Conservation (phyloP, 805 yeast species). For the Jamesozyma piceae region DNA sequence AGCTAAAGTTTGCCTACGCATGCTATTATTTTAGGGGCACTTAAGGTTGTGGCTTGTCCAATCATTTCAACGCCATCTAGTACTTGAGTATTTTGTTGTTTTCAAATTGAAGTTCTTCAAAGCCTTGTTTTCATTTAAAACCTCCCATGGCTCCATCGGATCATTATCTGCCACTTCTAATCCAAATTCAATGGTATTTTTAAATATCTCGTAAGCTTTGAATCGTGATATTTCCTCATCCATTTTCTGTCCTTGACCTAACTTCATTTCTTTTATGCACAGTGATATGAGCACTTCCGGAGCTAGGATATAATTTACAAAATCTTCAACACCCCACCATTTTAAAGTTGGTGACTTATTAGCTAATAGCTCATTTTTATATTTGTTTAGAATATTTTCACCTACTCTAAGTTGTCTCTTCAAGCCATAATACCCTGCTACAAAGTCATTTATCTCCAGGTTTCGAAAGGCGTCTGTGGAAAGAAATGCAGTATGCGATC, state of each 20-base stretch:
- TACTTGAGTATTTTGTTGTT: not conserved
- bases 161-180: slow-evolving; percentile 22
- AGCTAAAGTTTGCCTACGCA: no score
- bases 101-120: not conserved
- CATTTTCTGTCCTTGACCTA: slow-evolving; percentile 7
- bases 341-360: slow-evolving; percentile 37
- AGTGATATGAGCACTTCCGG: slow-evolving; percentile 50
- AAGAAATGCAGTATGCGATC: slow-evolving; percentile 37
- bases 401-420: slow-evolving; percentile 47
- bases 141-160: slow-evolving; percentile 26
- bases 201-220: slow-evolving; percentile 40
- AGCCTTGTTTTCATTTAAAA: not conserved
- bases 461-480: slow-evolving; percentile 40
- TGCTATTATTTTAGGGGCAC: no score
- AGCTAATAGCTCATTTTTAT: slow-evolving; percentile 25
- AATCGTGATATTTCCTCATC: slow-evolving; percentile 17
- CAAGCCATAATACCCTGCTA: slow-evolving; percentile 55
- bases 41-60: no score
- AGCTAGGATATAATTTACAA: slow-evolving; percentile 49
- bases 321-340: slow-evolving; percentile 55
- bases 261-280: slow-evolving; percentile 38
- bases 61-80: no score
- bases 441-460: slow-evolving; percentile 37
- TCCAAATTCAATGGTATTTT: slow-evolving; percentile 42
- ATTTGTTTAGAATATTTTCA: slow-evolving; percentile 32